These are phyloP conservation scores for Hypoxylon fragiforme DNA, from an alignment of 495 filamentous ascomycete genomes.

Conservation along the genomic window DNA sequence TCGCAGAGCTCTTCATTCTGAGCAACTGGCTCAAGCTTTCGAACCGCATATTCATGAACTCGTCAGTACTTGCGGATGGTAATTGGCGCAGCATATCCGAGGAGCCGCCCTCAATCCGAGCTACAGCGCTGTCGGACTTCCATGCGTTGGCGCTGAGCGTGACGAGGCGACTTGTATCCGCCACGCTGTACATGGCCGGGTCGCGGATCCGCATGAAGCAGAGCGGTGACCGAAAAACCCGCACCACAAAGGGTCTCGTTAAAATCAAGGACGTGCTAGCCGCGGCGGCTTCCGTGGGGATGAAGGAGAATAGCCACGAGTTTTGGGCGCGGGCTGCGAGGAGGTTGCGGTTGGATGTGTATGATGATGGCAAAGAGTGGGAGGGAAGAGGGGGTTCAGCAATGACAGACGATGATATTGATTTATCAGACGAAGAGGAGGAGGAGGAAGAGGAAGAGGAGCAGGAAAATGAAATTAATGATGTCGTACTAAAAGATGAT, in stretches of 20 bases:
- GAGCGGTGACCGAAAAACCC: conserved; percentile 33
- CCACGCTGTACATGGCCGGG: conserved; percentile 68
- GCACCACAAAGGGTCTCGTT: conserved; percentile 46
- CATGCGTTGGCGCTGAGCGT: conserved; percentile 66
- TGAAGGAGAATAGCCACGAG: conserved; percentile 47
- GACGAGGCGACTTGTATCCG: conserved; percentile 69
- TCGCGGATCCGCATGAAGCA: conserved; percentile 51
- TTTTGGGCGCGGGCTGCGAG: conserved; percentile 66
- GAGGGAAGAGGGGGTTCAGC: not conserved
- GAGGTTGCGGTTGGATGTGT: conserved; percentile 57
- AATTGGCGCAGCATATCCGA: conserved; percentile 65
- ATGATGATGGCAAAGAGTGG: conserved; percentile 37
- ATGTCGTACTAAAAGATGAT: conserved; percentile 30
- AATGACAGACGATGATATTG: not conserved
- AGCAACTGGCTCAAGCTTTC: conserved; percentile 67
- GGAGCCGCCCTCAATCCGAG: conserved; percentile 65
- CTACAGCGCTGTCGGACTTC: conserved; percentile 72
- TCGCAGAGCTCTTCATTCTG: conserved; percentile 58
- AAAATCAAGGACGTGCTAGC: conserved; percentile 64
- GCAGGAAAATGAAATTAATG: conserved; percentile 10
- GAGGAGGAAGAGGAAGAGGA: conserved; percentile 22
- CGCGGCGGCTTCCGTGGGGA: conserved; percentile 60
- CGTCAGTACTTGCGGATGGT: conserved; percentile 53
- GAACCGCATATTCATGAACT: conserved; percentile 77
- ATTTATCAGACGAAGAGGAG: conserved; percentile 3